These are phyloP conservation scores for Saccharomycopsis fodiens DNA, from an alignment of 805 yeast genomes.

Conservation along the genomic window DNA sequence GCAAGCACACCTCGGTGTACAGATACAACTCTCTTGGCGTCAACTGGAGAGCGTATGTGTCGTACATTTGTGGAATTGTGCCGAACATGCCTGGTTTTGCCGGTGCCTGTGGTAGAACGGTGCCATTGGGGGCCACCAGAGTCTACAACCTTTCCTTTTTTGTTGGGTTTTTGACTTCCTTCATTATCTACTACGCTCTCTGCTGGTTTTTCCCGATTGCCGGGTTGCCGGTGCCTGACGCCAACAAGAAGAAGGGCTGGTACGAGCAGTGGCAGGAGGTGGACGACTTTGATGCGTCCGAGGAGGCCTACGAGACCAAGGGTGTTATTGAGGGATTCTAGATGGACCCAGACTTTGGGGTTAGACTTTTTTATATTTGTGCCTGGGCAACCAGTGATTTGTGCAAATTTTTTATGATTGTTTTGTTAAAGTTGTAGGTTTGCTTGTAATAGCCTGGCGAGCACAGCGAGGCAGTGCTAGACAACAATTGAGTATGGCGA, in stretches of 20 bases:
- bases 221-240: constrained; percentile 35
- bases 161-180: constrained; percentile 61
- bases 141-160: constrained; percentile 71
- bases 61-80: constrained; percentile 71
- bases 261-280: constrained; percentile 55
- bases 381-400: too few species aligned
- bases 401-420: too few species aligned
- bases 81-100: constrained; percentile 87
- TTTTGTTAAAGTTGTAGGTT: too few species aligned
- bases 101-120: constrained; percentile 71
- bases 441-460: too few species aligned
- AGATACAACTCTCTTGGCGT: constrained; percentile 55
- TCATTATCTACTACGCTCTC: constrained; percentile 44
- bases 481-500: too few species aligned
- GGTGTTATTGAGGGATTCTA: constrained; percentile 1
- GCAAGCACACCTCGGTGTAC: constrained; percentile 39
- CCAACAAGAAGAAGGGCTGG: constrained; percentile 49
- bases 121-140: constrained; percentile 70
- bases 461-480: too few species aligned
- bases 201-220: constrained; percentile 45
- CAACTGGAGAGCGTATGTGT: constrained; percentile 80
- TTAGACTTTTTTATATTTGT: too few species aligned
- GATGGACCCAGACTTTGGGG: background rate
- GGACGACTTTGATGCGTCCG: constrained; percentile 41
- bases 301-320: constrained; percentile 6